Evolutionary conservation across 1,284 basidiomycete genomes (phyloP).

Genomic region (Puccinia horiana): DNA sequence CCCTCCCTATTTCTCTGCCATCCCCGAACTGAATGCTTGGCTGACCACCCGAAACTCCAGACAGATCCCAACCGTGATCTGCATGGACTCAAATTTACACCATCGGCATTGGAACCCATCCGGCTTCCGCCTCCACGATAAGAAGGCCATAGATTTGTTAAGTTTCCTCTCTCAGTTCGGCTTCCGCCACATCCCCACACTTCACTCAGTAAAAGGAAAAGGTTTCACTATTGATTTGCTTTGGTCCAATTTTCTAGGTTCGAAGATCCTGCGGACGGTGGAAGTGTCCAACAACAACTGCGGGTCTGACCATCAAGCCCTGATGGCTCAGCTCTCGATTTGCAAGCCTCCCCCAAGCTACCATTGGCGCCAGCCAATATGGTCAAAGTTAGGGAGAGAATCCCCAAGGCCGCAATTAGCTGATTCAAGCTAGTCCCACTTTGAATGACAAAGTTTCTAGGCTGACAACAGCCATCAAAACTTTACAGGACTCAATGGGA

Average conservation of each 20-base stretch:
- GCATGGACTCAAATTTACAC: conserved; percentile 1
- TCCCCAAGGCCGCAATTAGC: too few relatives aligned
- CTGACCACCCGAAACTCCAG: neutral
- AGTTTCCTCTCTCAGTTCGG: neutral
- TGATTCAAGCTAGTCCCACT: neutral
- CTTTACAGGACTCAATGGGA: neutral
- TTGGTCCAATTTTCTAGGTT: conserved; percentile 18
- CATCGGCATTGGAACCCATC: conserved; percentile 13
- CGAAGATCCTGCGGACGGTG: neutral
- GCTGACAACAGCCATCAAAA: neutral
- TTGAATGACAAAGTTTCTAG: too few relatives aligned
- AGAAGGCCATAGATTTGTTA: neutral
- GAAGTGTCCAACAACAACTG: neutral
- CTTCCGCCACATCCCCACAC: conserved; percentile 2
- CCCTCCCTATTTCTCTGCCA: neutral
- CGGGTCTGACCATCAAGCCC: neutral
- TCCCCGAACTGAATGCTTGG: neutral
- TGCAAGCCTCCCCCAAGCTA: neutral
- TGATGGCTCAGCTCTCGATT: neutral
- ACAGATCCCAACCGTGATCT: neutral
- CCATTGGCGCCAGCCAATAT: neutral
- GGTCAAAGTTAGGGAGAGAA: neutral
- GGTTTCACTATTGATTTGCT: neutral
- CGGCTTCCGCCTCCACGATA: neutral
- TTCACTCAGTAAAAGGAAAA: neutral